Evolutionary conservation across 257 asterid species (phyloP), one percentile per base, ranked within the genome.

Genomic region (Solanum verrucosum): DNA sequence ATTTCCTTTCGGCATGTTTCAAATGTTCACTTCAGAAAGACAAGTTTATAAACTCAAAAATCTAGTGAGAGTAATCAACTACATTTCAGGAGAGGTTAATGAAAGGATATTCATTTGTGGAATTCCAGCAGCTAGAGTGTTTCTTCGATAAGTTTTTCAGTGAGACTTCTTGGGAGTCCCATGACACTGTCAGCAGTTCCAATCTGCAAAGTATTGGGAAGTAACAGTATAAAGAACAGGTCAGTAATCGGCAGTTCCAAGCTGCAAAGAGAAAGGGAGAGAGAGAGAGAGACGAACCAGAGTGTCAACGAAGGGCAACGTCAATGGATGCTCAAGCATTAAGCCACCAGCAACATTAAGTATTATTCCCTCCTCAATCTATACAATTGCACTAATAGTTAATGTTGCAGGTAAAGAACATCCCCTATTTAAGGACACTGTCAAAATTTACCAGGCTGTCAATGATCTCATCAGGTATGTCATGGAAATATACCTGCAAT

Each of bases 251-350:
- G 33, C 81, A 27, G 82, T 13, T 10, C 25, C 84, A 70, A n/a
- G 21, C 15, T 33, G 63, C 37, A 33, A 63, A 33, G 60, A 77
- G 70, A 83, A 82, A 87, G 78, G 31, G 88, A 85, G 65, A 18
- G 82, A 35, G 18, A 18, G 65, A 56, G 88, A 87, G 90, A 87
- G 91, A 85, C 90, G 85, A 83, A 96, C 99, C 96, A 95, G 92
- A 13, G 94, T 93, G 89, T 93, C 98, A 79, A 96, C 94, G 83
- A 96, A 93, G 18, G 98, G 98, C 92, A 92, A 88, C 59, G 93
- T 93, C 70, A 95, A 90, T 60, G 98, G 98, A 91, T 96, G 99
- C 90, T 96, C 99, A 79, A 96, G 98, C 98, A 93, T 96, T 93
- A 96, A 92, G 44, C 98, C 99, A 21, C 99, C 98, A 87, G 99